Base-by-base conservation (phyloP, 371 early-diverging fungal genomes). In the Mortierella sp. region DNA sequence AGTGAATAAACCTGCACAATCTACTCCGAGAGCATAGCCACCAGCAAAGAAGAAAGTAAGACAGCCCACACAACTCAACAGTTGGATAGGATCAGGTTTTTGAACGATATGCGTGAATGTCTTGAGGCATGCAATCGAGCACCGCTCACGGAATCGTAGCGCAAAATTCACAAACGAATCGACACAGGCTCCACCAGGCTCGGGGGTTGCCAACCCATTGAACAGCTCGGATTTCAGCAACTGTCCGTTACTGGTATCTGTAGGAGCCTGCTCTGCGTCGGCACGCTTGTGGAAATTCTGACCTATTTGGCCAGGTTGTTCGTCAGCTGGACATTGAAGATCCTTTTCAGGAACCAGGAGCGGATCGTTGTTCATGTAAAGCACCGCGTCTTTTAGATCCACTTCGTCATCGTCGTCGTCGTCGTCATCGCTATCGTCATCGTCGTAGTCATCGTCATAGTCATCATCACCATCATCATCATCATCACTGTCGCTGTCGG, bases 131-230 rank as follows among this genome's bases (percentile, higher is more conserved):
- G n/a, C 46, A 55, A 76, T 47, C n/a, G 65, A 37, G 57, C 77
- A 72, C 16, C 57, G 64, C n/a, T 68, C 77, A 2, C 61, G 66
- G 65, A 70, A 65, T 21, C 65, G 77, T 37, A 68, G 64, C 4
- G 72, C 68, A n/a, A 62, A 72, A 44, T 76, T 68, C 43, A 65
- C 77, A 57, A 76, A 67, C 0, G 72, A 71, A 45, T 76, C 76
- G 55, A 71, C 64, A 26, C 71, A 76, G 19, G 68, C 60, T 7
- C 68, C 68, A 53, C 64, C 68, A 25, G 67, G 43, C 18, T 60
- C 62, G 9, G 62, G 51, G 1, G 53, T 65, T 1, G 61, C 58
- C 4, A 30, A 23, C 2, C 52, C 52, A 1, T n/a, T n/a, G n/a
- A 47, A 23, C 16, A 69, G 12, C 6, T 29, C 37, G 7, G 26